Evolutionary conservation across 768 basidiomycete genomes (phyloP).

Genomic region (Lentinula aciculospora): DNA sequence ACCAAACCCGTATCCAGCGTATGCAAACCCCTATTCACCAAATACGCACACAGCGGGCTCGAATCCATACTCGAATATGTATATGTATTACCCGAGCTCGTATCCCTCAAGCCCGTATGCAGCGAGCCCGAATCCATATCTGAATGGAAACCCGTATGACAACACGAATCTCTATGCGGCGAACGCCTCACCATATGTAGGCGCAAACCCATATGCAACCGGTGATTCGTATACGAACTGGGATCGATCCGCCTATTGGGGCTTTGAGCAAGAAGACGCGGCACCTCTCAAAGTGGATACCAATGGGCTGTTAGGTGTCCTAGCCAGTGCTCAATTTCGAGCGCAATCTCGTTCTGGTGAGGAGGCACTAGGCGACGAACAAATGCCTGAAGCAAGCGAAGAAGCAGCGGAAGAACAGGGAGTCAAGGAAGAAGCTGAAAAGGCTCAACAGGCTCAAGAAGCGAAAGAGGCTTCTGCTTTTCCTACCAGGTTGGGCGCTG

Average conservation of each 20-base stretch:
- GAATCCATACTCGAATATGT: too few species aligned
- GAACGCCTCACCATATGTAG: too few species aligned
- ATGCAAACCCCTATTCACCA: too few species aligned
- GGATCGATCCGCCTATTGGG: background rate
- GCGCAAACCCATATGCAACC: background rate
- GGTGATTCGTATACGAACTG: background rate
- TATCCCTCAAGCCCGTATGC: too few species aligned
- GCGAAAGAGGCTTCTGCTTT: background rate
- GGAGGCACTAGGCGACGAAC: too few species aligned
- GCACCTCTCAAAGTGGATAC: background rate
- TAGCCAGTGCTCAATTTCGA: background rate
- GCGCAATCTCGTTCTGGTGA: background rate
- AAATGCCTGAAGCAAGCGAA: background rate
- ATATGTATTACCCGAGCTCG: too few species aligned
- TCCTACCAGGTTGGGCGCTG: constrained; percentile 23
- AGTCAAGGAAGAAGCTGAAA: constrained; percentile 5
- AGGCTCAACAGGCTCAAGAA: background rate
- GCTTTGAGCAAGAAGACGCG: background rate
- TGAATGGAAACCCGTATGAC: background rate
- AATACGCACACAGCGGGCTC: too few species aligned
- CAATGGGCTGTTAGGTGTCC: background rate
- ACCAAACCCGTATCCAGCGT: too few species aligned
- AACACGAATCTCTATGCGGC: constrained; percentile 12
- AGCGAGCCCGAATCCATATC: constrained; percentile 23
- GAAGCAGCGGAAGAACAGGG: background rate